These are phyloP conservation scores for Camillea tinctor DNA, from an alignment of 2,329 filamentous ascomycete species.

Conservation along the genomic window DNA sequence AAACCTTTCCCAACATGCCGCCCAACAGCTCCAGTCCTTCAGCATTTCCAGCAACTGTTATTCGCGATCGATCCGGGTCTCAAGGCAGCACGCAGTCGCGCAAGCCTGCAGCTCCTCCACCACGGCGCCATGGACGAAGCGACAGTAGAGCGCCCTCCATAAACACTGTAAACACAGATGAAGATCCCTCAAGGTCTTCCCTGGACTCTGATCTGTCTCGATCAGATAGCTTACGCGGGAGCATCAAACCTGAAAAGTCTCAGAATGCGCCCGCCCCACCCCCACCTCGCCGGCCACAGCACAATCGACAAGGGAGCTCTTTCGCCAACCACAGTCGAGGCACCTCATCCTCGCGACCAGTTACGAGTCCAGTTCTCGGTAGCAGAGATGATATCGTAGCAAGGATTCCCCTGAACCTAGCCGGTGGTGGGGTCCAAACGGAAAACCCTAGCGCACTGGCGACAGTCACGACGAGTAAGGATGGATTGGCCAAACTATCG, in stretches of 20 bases:
- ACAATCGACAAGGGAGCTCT: constrained; percentile 31
- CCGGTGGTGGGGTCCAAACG: constrained; percentile 7
- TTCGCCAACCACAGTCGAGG: constrained; percentile 31
- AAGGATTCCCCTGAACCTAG: background rate
- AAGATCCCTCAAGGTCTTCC: constrained; percentile 47
- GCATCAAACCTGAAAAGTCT: constrained; percentile 30
- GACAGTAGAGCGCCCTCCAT: constrained; percentile 41
- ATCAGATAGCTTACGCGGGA: constrained; percentile 44
- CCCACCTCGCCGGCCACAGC: constrained; percentile 51
- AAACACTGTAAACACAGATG: constrained; percentile 28
- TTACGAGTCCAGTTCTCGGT: constrained; percentile 10
- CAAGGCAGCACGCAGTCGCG: constrained; percentile 34
- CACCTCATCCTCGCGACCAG: constrained; percentile 16
- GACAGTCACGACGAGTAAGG: constrained; percentile 19
- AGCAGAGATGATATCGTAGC: background rate
- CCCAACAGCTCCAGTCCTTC: constrained; percentile 36
- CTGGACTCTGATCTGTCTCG: constrained; percentile 49
- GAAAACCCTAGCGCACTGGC: constrained; percentile 9
- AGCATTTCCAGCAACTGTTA: constrained; percentile 38
- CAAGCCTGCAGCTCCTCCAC: constrained; percentile 50
- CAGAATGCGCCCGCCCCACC: constrained; percentile 49
- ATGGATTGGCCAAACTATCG: constrained; percentile 29
- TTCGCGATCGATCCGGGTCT: constrained; percentile 32
- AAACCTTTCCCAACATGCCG: constrained; percentile 36
- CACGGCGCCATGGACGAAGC: constrained; percentile 46